Conservation (phyloP, 2,329 filamentous ascomycete species). For the Cercospora sesami region DNA sequence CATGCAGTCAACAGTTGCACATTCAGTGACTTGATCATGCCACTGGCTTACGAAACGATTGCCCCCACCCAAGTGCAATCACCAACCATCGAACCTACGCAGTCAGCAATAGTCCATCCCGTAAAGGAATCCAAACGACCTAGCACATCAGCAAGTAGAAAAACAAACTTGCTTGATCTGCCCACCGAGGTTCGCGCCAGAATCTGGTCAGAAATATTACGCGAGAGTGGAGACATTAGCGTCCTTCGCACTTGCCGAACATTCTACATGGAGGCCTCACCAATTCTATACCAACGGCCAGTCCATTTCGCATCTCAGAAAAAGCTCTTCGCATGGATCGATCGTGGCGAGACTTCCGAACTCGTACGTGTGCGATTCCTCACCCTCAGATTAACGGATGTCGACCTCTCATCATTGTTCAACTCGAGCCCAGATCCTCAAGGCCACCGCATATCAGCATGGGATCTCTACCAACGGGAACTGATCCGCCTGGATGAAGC, state of each 20-base stretch:
- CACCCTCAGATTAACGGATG: slow-evolving; percentile 30
- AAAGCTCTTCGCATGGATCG: slow-evolving; percentile 34
- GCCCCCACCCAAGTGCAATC: background rate
- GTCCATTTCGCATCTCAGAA: slow-evolving; percentile 32
- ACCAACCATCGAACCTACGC: background rate
- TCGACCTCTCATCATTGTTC: slow-evolving; percentile 33
- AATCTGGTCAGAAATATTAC: slow-evolving; percentile 12
- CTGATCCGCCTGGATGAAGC: slow-evolving; percentile 29
- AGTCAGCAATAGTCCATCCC: background rate
- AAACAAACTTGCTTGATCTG: slow-evolving; percentile 13
- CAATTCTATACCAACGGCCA: slow-evolving; percentile 28
- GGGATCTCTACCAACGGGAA: slow-evolving; percentile 33
- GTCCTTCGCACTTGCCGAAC: slow-evolving; percentile 26
- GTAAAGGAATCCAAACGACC: background rate
- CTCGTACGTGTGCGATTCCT: slow-evolving; percentile 30
- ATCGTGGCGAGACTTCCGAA: slow-evolving; percentile 24
- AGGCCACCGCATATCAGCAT: slow-evolving; percentile 20
- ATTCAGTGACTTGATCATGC: background rate
- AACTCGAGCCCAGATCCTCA: slow-evolving; percentile 6
- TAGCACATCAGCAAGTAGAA: background rate
- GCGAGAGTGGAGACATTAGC: background rate
- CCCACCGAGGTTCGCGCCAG: slow-evolving; percentile 22
- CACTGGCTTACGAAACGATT: background rate
- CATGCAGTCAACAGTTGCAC: background rate
- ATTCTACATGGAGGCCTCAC: slow-evolving; percentile 31